Evolutionary conservation across 306 rosid genomes (phyloP).

Genomic region (Benincasa hispida): DNA sequence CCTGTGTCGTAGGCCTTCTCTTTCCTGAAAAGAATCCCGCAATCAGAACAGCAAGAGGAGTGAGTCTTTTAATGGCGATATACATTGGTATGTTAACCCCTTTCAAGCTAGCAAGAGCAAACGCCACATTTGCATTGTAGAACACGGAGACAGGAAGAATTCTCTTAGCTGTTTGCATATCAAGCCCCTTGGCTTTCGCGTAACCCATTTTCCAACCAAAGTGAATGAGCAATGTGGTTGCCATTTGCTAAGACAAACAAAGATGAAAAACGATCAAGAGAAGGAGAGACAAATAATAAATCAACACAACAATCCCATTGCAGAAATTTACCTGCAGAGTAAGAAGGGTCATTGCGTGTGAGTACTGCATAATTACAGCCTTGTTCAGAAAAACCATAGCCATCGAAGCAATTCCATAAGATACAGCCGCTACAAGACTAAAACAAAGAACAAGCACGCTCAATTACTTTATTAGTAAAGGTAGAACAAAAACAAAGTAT

Average conservation of each 20-base stretch:
- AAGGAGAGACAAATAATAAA: neutral
- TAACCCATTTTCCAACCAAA: conserved; percentile 56
- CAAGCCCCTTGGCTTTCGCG: conserved; percentile 51
- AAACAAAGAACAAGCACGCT: conserved; percentile 5
- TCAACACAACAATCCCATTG: neutral
- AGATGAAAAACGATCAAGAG: neutral
- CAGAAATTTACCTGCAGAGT: conserved; percentile 54
- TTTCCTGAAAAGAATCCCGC: conserved; percentile 70
- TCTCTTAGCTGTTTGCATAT: conserved; percentile 55
- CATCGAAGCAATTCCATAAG: conserved; percentile 90
- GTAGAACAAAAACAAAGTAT: neutral
- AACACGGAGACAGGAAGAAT: conserved; percentile 70
- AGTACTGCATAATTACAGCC: conserved; percentile 85
- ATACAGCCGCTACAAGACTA: conserved; percentile 74
- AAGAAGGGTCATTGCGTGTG: conserved; percentile 79
- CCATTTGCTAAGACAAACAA: conserved; percentile 53
- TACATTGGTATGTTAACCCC: conserved; percentile 98
- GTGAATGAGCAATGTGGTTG: conserved; percentile 61
- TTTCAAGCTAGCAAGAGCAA: conserved; percentile 94
- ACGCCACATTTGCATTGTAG: conserved; percentile 92
- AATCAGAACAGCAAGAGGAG: conserved; percentile 84
- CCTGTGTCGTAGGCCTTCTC: conserved; percentile 68
- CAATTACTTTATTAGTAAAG: neutral
- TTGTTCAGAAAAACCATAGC: conserved; percentile 95
- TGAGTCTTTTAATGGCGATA: conserved; percentile 93